Conservation (phyloP, 305 asterid species). For the Fraxinus velutina region DNA sequence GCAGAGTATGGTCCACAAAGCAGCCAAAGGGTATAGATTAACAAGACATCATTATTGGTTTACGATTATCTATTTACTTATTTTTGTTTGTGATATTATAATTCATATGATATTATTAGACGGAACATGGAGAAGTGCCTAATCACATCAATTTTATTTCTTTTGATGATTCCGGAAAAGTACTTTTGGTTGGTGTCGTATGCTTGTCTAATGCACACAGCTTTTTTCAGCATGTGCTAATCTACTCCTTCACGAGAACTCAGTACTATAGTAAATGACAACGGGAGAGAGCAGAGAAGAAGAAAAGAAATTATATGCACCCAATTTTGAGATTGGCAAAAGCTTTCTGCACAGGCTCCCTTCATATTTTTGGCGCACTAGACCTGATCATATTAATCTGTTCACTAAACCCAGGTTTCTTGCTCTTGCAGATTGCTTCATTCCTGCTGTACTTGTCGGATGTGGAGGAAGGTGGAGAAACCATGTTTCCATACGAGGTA, state of each 20-base stretch:
- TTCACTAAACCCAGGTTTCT: slow-evolving; percentile 11
- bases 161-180: neutral
- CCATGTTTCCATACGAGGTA: slow-evolving; percentile 87
- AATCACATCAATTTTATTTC: neutral
- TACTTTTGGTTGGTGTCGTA: neutral
- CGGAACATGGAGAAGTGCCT: neutral
- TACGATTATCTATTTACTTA: neutral
- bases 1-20: slow-evolving; percentile 65
- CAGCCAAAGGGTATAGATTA: slow-evolving; percentile 65
- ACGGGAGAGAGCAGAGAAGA: neutral
- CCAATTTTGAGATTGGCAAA: neutral
- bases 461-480: slow-evolving; percentile 91
- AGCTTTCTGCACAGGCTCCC: neutral
- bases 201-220: neutral
- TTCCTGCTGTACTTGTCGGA: slow-evolving; percentile 73
- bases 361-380: neutral
- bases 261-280: neutral
- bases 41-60: neutral
- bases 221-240: neutral
- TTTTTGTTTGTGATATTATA: neutral
- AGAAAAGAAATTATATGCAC: neutral
- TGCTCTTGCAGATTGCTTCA: slow-evolving; percentile 56
- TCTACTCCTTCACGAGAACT: neutral
- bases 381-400: neutral
- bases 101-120: neutral